Percentiles rank a stretch among this genome's conserved stretches.
phyloP scores from a whole-genome alignment of 345 rosid species.

The Gossypium raimondii region DNA sequence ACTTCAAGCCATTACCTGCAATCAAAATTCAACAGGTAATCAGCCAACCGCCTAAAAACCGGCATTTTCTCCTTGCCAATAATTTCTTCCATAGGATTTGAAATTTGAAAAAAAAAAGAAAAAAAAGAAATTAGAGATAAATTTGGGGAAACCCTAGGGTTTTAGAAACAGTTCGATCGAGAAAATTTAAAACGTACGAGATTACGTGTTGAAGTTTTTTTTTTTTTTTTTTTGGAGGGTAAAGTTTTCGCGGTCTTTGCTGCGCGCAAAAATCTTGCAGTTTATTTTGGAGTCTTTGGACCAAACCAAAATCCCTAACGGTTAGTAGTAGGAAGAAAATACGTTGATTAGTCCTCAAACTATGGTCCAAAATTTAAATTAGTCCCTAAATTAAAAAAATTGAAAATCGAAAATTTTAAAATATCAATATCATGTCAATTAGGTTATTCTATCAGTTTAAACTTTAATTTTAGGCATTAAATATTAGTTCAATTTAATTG shows the following conservation, averaged over 20 bases:
- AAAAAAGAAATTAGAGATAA: background rate
- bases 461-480: no score
- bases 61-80: background rate
- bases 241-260: slow-evolving; percentile 1
- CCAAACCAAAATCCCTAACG: background rate
- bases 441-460: no score
- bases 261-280: background rate
- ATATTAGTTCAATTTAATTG: no score
- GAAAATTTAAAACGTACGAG: background rate
- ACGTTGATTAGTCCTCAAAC: background rate
- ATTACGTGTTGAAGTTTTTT: background rate
- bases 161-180: background rate
- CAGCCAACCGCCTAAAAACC: background rate
- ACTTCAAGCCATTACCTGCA: slow-evolving; percentile 48
- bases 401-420: background rate
- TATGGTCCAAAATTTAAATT: background rate
- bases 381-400: background rate
- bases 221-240: background rate
- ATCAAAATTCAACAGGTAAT: background rate
- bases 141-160: background rate
- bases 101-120: background rate
- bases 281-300: background rate
- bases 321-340: background rate
- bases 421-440: no score
- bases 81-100: background rate